Evolutionary conservation across 169 alveolate species (phyloP).

Genomic region (Eimeria praecox): DNA sequence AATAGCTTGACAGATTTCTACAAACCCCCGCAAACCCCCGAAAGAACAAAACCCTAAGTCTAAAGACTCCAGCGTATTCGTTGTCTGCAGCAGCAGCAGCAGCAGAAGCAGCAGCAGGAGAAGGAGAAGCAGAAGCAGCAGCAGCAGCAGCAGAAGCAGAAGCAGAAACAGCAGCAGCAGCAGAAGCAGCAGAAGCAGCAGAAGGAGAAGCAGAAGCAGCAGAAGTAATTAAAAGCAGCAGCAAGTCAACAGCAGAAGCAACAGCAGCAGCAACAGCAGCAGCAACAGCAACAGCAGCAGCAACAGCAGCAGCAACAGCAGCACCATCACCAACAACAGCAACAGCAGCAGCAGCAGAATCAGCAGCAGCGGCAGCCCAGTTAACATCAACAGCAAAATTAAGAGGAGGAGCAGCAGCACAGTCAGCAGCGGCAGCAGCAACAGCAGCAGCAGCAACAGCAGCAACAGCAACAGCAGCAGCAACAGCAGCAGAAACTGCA

Average conservation of each 20-base stretch:
- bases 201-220: not conserved
- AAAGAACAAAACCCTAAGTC: not conserved
- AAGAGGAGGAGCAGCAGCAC: no score
- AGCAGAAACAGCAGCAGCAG: not conserved
- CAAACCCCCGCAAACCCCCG: conserved; percentile 18
- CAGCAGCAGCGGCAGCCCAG: not conserved
- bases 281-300: not conserved
- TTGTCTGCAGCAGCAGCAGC: not conserved
- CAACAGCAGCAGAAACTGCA: not conserved
- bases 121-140: not conserved
- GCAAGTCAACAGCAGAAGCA: not conserved
- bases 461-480: not conserved
- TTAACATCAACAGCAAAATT: not conserved
- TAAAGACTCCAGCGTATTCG: not conserved
- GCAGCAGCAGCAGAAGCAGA: not conserved
- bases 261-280: not conserved
- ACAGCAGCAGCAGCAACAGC: not conserved
- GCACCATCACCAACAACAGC: not conserved
- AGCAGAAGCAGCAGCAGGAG: conserved; percentile 7
- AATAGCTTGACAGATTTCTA: not conserved
- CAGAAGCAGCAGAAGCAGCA: not conserved
- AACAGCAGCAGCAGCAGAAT: not conserved
- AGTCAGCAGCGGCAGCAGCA: not conserved
- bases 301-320: conserved; percentile 8
- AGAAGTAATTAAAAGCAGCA: not conserved